These are phyloP conservation scores for Leucocoprinus leucothites DNA, from an alignment of 768 basidiomycete genomes.

Conservation along the genomic window DNA sequence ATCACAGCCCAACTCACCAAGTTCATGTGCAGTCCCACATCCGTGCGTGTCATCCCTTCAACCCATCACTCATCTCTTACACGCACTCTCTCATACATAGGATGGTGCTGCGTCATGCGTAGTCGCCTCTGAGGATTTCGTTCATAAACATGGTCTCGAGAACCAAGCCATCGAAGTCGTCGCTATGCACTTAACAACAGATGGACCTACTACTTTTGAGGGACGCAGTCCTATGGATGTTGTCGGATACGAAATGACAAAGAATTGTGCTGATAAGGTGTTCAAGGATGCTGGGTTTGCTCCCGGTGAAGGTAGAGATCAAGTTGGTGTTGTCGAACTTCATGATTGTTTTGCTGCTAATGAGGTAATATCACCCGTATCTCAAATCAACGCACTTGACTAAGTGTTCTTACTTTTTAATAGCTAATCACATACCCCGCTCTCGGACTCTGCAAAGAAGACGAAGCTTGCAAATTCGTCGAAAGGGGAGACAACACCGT, in stretches of 20 bases:
- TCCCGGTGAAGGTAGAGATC: constrained; percentile 59
- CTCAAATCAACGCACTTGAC: not conserved
- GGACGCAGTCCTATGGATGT: constrained; percentile 73
- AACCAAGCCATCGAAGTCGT: constrained; percentile 88
- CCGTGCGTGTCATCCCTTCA: constrained; percentile 33
- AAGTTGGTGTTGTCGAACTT: constrained; percentile 82
- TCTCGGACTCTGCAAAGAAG: constrained; percentile 62
- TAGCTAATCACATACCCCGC: constrained; percentile 85
- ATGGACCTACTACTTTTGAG: constrained; percentile 62
- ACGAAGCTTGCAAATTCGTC: constrained; percentile 71
- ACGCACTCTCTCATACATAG: constrained; percentile 27
- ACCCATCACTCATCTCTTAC: not conserved
- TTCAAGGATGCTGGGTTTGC: constrained; percentile 71
- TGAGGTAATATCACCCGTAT: constrained; percentile 43
- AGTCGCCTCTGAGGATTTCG: constrained; percentile 77
- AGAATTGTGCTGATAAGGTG: constrained; percentile 61
- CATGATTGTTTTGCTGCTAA: constrained; percentile 87
- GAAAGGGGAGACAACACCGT: constrained; percentile 80
- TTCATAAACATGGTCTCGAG: constrained; percentile 66
- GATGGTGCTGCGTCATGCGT: constrained; percentile 77
- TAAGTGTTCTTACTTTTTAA: too few relatives aligned
- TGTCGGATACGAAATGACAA: constrained; percentile 78
- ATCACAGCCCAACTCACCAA: constrained; percentile 75
- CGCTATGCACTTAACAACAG: constrained; percentile 62
- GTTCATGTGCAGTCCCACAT: constrained; percentile 88